Percentiles rank a stretch among this genome's conserved stretches.
Conservation (phyloP, 2,329 filamentous ascomycete genomes). For the Endoconidiophora laricicola region DNA sequence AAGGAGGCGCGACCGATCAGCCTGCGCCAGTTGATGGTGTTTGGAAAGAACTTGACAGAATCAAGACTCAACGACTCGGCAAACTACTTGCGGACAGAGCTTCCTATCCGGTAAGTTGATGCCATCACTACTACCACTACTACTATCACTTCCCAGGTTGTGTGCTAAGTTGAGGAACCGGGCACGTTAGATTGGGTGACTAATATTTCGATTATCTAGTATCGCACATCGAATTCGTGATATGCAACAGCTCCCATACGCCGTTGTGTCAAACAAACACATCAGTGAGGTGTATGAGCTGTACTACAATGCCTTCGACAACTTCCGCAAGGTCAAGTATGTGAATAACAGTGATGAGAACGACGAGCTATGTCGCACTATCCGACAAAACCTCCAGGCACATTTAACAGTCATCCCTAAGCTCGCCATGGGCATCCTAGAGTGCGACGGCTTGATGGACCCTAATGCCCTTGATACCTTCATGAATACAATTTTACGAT, state of each 20-base stretch:
- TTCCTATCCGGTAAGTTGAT: conserved; percentile 54
- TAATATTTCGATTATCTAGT: not conserved
- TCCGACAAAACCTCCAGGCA: conserved; percentile 64
- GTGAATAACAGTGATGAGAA: conserved; percentile 81
- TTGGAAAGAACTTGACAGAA: conserved; percentile 85
- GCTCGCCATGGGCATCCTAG: conserved; percentile 82
- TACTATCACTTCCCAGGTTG: not conserved
- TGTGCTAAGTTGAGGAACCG: not conserved
- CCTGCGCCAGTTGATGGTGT: conserved; percentile 90
- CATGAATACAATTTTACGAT: conserved; percentile 85
- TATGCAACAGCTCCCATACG: conserved; percentile 91
- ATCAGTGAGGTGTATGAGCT: conserved; percentile 91
- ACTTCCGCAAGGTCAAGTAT: conserved; percentile 67
- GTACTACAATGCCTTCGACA: conserved; percentile 94
- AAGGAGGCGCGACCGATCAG: conserved; percentile 90
- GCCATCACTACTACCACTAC: not conserved
- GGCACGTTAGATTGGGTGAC: not conserved
- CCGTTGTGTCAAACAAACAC: conserved; percentile 88
- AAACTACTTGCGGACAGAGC: conserved; percentile 91
- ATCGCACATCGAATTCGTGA: conserved; percentile 67
- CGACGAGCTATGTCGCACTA: conserved; percentile 64
- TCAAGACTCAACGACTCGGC: conserved; percentile 78
- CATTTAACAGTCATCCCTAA: conserved; percentile 90
- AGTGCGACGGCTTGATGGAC: conserved; percentile 71
- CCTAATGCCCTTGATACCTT: conserved; percentile 74